phyloP scores from a whole-genome alignment of 495 filamentous ascomycete genomes.

The Aspergillus olivimuriae region DNA sequence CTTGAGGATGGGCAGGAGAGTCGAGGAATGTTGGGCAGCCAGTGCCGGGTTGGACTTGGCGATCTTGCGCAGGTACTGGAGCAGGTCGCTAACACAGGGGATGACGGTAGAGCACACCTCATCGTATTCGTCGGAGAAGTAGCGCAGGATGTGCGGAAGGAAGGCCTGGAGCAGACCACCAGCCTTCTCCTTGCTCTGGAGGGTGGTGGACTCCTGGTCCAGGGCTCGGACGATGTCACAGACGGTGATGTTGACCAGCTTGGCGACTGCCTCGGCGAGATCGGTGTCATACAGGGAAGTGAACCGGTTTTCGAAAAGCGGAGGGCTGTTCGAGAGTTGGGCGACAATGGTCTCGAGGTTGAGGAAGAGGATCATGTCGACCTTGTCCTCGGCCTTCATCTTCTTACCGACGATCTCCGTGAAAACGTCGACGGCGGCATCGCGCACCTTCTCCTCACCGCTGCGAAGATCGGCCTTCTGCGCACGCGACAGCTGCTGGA shows the following conservation, averaged over 20 bases:
- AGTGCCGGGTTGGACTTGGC: slow-evolving; percentile 53
- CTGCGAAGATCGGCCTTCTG: slow-evolving; percentile 41
- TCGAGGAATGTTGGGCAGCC: slow-evolving; percentile 60
- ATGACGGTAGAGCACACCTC: slow-evolving; percentile 95
- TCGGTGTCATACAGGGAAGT: slow-evolving; percentile 88
- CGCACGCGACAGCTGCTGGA: slow-evolving; percentile 66
- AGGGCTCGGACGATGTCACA: slow-evolving; percentile 78
- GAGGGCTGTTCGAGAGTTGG: slow-evolving; percentile 73
- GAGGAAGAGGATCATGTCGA: slow-evolving; percentile 85
- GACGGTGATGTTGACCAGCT: slow-evolving; percentile 87
- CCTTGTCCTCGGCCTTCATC: slow-evolving; percentile 89
- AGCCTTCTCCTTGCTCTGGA: slow-evolving; percentile 52
- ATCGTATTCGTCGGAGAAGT: slow-evolving; percentile 96
- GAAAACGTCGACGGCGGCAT: slow-evolving; percentile 86
- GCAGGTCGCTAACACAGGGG: slow-evolving; percentile 79
- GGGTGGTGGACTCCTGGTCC: slow-evolving; percentile 50
- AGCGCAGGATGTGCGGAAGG: slow-evolving; percentile 76
- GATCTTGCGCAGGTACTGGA: slow-evolving; percentile 79
- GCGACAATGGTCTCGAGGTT: slow-evolving; percentile 76
- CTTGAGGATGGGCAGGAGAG: slow-evolving; percentile 79
- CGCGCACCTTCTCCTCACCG: slow-evolving; percentile 66
- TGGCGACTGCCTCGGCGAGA: slow-evolving; percentile 87
- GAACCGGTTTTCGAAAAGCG: slow-evolving; percentile 66
- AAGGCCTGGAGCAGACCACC: slow-evolving; percentile 74
- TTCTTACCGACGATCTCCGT: slow-evolving; percentile 96